Conservation (phyloP, 139 green algal species). For the Micromonas pusilla region DNA sequence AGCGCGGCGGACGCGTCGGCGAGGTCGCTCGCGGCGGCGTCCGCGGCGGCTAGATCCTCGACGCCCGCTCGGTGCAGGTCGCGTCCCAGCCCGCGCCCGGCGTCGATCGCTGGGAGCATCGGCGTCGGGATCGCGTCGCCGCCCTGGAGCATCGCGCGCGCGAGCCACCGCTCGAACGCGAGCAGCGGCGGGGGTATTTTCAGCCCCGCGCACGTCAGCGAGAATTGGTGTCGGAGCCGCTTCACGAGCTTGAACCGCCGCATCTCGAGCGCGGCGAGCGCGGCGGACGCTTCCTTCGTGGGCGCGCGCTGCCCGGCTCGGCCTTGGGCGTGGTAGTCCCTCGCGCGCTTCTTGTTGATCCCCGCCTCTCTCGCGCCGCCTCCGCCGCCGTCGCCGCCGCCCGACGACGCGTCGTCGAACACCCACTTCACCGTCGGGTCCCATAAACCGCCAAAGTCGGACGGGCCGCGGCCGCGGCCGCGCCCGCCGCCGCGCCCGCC, state of each 20-base stretch:
- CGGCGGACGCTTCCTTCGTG: neutral
- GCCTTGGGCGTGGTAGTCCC: neutral
- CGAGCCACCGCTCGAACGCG: constrained; percentile 12
- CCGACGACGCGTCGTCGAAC: neutral
- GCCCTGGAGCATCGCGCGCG: neutral
- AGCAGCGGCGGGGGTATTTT: neutral
- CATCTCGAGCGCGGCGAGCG: neutral
- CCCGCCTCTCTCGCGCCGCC: neutral
- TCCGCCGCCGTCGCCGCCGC: neutral
- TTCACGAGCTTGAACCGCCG: neutral
- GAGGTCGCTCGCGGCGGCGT: neutral
- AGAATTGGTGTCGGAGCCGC: neutral
- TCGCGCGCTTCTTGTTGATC: neutral
- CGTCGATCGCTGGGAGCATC: neutral
- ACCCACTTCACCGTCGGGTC: neutral
- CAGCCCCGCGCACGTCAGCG: neutral
- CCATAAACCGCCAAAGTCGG: neutral
- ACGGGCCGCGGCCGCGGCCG: too few relatives aligned
- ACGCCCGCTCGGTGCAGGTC: neutral
- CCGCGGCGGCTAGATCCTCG: neutral
- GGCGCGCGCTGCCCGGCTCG: neutral
- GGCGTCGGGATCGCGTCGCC: constrained; percentile 2
- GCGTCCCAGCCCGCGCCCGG: neutral
- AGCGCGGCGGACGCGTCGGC: neutral
- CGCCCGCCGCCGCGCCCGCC: too few relatives aligned